These are phyloP conservation scores for Tinospora cordifolia DNA, from an alignment of 164 flowering plant species.

Conservation along the genomic window DNA sequence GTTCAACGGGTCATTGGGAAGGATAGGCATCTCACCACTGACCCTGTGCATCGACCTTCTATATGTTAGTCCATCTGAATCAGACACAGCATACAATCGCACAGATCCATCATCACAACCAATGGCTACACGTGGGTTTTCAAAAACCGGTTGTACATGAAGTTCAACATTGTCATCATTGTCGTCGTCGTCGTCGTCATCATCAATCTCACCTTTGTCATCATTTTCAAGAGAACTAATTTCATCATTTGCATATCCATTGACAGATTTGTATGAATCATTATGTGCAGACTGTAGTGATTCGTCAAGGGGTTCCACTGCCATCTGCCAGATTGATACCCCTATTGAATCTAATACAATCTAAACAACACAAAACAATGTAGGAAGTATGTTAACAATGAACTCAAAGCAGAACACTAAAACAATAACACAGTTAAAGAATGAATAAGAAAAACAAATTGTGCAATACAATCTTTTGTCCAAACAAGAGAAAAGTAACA, in stretches of 20 bases:
- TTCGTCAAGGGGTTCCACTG: conserved; percentile 42
- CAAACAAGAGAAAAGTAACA: too few species aligned
- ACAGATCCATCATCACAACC: conserved; percentile 96
- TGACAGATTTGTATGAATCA: conserved; percentile 25
- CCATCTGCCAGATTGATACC: conserved; percentile 94
- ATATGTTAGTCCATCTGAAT: conserved; percentile 45
- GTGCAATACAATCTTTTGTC: background rate
- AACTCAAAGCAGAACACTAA: background rate
- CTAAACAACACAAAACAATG: conserved; percentile 32
- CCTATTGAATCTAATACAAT: conserved; percentile 64
- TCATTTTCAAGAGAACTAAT: conserved; percentile 16
- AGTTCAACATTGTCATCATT: conserved; percentile 38
- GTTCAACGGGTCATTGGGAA: background rate
- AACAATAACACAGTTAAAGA: background rate
- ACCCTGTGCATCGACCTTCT: conserved; percentile 74
- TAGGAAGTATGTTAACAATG: too few species aligned
- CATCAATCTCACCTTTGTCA: conserved; percentile 36
- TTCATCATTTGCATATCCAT: conserved; percentile 43
- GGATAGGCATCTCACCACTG: conserved; percentile 70
- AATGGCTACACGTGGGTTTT: conserved; percentile 45
- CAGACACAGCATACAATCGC: conserved; percentile 47
- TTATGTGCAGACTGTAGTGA: conserved; percentile 8
- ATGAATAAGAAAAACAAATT: background rate
- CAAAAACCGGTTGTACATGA: conserved; percentile 22
- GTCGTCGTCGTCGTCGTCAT: conserved; percentile 32